Evolutionary conservation across 768 basidiomycete genomes (phyloP).

Genomic region (Coprinellus micaceus): DNA sequence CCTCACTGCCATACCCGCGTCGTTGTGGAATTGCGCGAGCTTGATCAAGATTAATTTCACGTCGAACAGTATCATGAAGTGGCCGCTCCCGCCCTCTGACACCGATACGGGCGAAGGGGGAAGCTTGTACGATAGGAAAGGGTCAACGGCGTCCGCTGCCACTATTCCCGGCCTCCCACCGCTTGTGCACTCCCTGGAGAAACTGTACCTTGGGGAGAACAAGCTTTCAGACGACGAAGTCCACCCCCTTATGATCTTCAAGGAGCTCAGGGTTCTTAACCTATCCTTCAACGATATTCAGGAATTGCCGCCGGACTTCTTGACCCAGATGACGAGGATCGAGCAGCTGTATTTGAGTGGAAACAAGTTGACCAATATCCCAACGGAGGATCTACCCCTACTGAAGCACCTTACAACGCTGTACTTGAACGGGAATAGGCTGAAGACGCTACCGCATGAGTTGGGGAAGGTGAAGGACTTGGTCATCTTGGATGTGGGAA

Average conservation of each 20-base stretch:
- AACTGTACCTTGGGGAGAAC: slow-evolving; percentile 90
- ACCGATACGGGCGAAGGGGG: neutral
- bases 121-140: slow-evolving; percentile 23
- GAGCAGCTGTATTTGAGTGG: slow-evolving; percentile 92
- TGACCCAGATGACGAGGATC: slow-evolving; percentile 64
- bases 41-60: slow-evolving; percentile 78
- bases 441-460: slow-evolving; percentile 91
- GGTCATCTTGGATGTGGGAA: slow-evolving; percentile 85
- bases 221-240: slow-evolving; percentile 76
- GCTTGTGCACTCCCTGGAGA: slow-evolving; percentile 67
- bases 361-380: slow-evolving; percentile 88
- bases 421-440: slow-evolving; percentile 89
- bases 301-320: slow-evolving; percentile 77
- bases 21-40: slow-evolving; percentile 81
- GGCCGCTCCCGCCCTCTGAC: slow-evolving; percentile 56
- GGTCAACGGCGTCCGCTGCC: slow-evolving; percentile 27
- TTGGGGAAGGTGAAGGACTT: slow-evolving; percentile 78
- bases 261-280: slow-evolving; percentile 79
- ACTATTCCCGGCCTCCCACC: slow-evolving; percentile 20
- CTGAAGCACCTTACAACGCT: slow-evolving; percentile 67
- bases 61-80: slow-evolving; percentile 76
- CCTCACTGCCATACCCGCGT: slow-evolving; percentile 66
- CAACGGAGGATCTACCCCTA: slow-evolving; percentile 80
- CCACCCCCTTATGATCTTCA: slow-evolving; percentile 68
- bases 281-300: slow-evolving; percentile 93